Conservation (phyloP, 306 rosid species). For the Canavalia gladiata region DNA sequence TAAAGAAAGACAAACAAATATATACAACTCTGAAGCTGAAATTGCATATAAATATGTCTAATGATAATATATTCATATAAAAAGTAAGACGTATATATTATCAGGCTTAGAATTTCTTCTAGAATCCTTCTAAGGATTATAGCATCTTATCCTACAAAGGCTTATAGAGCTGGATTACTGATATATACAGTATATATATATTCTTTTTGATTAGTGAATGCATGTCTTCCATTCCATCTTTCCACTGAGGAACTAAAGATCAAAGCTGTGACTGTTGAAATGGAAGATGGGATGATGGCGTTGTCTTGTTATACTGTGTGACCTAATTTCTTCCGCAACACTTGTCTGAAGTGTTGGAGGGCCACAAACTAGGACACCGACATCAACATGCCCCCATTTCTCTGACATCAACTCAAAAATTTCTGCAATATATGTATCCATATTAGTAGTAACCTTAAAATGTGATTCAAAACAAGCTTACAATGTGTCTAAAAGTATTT, state of each 20-base stretch:
- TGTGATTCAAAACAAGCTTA: not conserved
- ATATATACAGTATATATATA: constrained; percentile 10
- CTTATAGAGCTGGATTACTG: not conserved
- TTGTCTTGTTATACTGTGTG: constrained; percentile 65
- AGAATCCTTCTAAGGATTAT: constrained; percentile 18
- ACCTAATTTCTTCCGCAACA: constrained; percentile 86
- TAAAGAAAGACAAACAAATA: not conserved
- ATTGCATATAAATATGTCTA: not conserved
- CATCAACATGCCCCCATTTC: constrained; percentile 75
- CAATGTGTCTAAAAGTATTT: too few relatives aligned
- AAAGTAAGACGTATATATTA: not conserved
- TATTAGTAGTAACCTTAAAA: constrained; percentile 28
- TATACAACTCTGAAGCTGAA: not conserved
- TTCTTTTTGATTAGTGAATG: not conserved
- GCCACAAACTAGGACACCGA: constrained; percentile 89
- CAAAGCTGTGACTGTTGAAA: constrained; percentile 92
- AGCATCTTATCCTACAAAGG: constrained; percentile 28
- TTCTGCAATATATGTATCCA: constrained; percentile 57
- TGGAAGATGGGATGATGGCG: constrained; percentile 76
- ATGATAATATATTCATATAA: constrained; percentile 31
- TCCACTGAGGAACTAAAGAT: constrained; percentile 59
- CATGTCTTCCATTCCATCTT: constrained; percentile 25
- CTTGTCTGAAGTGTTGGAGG: constrained; percentile 85
- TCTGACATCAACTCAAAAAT: constrained; percentile 66
- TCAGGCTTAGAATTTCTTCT: constrained; percentile 22